Evolutionary conservation across 1,284 basidiomycete species (phyloP).

Genomic region (Laetiporus sulphureus): DNA sequence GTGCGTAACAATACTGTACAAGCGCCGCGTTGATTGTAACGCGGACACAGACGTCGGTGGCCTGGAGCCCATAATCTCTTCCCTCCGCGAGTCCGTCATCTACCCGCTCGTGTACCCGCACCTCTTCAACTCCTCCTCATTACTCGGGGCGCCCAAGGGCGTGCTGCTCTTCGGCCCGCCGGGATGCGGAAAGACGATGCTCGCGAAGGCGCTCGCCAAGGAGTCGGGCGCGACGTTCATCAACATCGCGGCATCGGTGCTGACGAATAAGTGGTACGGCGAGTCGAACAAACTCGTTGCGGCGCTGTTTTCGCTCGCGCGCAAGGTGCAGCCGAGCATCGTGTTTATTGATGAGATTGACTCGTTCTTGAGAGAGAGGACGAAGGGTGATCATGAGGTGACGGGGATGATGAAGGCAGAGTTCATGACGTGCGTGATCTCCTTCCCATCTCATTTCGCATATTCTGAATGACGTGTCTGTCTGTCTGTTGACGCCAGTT

Average conservation of each 20-base stretch:
- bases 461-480: background rate
- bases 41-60: conserved; percentile 81
- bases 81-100: conserved; percentile 92
- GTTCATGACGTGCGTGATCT: conserved; percentile 87
- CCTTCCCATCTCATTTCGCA: background rate
- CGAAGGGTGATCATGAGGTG: conserved; percentile 90
- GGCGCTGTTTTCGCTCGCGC: conserved; percentile 72
- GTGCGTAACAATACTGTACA: conserved; percentile 30
- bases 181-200: conserved; percentile 93
- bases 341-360: conserved; percentile 85
- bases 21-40: background rate
- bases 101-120: conserved; percentile 92
- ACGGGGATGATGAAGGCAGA: conserved; percentile 99
- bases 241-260: conserved; percentile 76
- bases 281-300: conserved; percentile 98
- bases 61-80: conserved; percentile 87
- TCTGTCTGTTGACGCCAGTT: conserved; percentile 33
- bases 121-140: conserved; percentile 74
- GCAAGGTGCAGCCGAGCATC: conserved; percentile 71
- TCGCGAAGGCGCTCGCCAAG: conserved; percentile 92
- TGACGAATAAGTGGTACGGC: conserved; percentile 95
- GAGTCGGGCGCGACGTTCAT: conserved; percentile 97
- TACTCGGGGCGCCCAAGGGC: conserved; percentile 71
- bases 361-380: conserved; percentile 86
- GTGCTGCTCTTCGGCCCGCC: conserved; percentile 88